Evolutionary conservation across 495 filamentous ascomycete species (phyloP).

Genomic region (Xylaria cubensis): DNA sequence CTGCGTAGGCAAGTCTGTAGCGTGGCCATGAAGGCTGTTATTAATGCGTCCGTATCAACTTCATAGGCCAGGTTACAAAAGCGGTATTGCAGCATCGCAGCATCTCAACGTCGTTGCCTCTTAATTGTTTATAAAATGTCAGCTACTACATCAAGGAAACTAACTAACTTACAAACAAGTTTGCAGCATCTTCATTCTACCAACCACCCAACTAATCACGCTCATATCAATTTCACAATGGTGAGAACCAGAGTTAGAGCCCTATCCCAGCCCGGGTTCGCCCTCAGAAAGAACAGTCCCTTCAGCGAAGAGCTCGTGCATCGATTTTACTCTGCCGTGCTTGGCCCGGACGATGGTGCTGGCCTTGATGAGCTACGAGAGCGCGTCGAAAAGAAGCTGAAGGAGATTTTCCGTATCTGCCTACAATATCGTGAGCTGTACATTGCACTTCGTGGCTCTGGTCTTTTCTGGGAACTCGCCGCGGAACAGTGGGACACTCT

Average conservation of each 20-base stretch:
- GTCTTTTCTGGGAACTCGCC: conserved; percentile 4
- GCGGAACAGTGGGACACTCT: conserved; percentile 10
- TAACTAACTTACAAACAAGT: not conserved
- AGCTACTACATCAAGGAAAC: too few relatives aligned
- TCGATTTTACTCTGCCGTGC: not conserved
- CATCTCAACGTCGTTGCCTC: too few relatives aligned
- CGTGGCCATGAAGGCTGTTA: too few relatives aligned
- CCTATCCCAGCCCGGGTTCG: not conserved
- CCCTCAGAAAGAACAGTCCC: not conserved
- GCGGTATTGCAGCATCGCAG: too few relatives aligned
- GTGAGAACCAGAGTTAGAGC: not conserved
- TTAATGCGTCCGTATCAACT: too few relatives aligned
- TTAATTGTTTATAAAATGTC: too few relatives aligned
- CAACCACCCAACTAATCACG: not conserved
- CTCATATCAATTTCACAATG: not conserved
- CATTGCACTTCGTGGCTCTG: not conserved
- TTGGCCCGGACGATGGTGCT: not conserved
- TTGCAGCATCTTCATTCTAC: not conserved
- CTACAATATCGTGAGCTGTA: not conserved
- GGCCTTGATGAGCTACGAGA: not conserved
- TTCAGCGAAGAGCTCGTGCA: not conserved
- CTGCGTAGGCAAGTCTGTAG: too few relatives aligned
- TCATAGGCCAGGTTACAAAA: too few relatives aligned
- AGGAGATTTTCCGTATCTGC: conserved; percentile 3
- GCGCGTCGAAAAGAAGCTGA: not conserved